phyloP scores from a whole-genome alignment of 139 green algal genomes.

The Tetradesmus obliquus region DNA sequence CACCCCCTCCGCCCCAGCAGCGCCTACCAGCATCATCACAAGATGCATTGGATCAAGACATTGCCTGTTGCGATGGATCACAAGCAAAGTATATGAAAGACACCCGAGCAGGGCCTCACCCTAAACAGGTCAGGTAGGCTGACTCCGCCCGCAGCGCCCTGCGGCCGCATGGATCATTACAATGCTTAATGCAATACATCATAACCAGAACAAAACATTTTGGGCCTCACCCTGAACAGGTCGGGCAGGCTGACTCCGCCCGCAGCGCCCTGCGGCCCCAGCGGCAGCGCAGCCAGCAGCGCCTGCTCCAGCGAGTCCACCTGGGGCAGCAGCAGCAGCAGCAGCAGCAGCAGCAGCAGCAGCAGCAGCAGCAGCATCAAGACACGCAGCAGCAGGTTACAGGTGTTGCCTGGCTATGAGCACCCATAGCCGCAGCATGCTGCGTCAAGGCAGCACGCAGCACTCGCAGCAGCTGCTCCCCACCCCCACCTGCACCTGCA shows the following conservation, averaged over 20 bases:
- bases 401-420: neutral
- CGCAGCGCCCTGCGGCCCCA: conserved; percentile 86
- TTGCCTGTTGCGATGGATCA: too few species aligned
- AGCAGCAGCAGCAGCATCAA: neutral
- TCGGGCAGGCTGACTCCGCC: conserved; percentile 89
- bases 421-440: neutral
- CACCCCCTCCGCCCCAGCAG: conserved; percentile 86
- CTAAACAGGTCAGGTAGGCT: conserved; percentile 75
- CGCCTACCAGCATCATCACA: conserved; percentile 49
- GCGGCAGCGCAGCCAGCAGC: conserved; percentile 83
- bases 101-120: neutral
- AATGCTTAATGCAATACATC: neutral
- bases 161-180: conserved; percentile 68
- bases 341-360: neutral
- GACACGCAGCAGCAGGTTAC: neutral
- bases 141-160: conserved; percentile 85
- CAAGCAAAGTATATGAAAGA: too few species aligned
- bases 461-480: neutral
- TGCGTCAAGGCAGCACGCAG: neutral
- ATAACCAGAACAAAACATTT: neutral
- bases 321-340: conserved; percentile 50
- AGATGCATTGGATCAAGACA: too few species aligned
- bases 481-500: neutral
- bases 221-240: conserved; percentile 72
- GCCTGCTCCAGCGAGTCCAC: conserved; percentile 89